Evolutionary conservation across 768 basidiomycete genomes (phyloP), one percentile per base, ranked within the genome.

Genomic region (Leucosporidium creatinivorum): DNA sequence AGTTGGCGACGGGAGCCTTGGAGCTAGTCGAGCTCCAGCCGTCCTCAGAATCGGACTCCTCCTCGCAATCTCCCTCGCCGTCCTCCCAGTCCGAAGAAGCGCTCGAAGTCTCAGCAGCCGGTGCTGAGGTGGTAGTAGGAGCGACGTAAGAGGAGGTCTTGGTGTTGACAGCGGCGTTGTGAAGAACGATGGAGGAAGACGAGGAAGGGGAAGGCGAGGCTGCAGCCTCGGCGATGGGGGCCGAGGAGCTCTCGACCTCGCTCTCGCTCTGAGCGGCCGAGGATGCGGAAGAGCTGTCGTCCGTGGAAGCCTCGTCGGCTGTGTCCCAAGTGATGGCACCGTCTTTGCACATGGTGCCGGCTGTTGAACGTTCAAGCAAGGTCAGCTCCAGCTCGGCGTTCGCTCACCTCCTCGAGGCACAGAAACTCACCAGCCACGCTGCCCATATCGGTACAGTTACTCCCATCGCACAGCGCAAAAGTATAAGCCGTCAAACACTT

Each of bases 261-360:
- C 8, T 30, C 48, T 47, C 31, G 60, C 4, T 23, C 10, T 49
- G 28, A n/a, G 61, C 26, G 4, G 61, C 49, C 18, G 48, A 62
- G 2, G 65, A 54, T 0, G 58, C 33, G 2, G 58, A 55, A 13
- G 62, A 30, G 18, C 51, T 63, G 12, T 64, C 63, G 19, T 61
- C 50, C 47, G 63, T 3, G 7, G 52, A 44, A 23, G 63, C 60
- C 33, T 65, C 66, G 28, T 17, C n/a, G 0, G 66, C 23, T n/a
- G 66, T 63, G 58, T 71, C 70, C 70, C 70, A 71, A 9, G 70
- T 71, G 62, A 71, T 71, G 19, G 70, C 67, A 33, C 54, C 57
- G 47, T 68, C 61, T 12, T 33, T 51, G 64, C 70, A 71, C 56
- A 44, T 56, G 5, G 70, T 71, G 12, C 69, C 69, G 6, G 69